Percentiles rank a stretch among this genome's conserved stretches.
Conservation (phyloP, 2,329 filamentous ascomycete genomes). For the Stachybotrys echinatus region DNA sequence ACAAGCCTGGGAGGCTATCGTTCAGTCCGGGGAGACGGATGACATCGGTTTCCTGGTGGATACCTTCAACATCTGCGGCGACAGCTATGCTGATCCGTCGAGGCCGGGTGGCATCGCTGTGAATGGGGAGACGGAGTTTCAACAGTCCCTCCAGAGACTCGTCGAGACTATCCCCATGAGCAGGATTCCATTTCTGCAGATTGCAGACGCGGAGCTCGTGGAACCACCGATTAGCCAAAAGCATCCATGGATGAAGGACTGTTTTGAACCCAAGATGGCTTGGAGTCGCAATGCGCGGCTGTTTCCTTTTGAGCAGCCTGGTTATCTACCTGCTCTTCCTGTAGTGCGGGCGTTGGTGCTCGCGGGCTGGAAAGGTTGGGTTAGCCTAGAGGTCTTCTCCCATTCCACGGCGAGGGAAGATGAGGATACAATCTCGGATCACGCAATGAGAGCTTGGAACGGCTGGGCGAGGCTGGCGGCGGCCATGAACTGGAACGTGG, state of each 20-base stretch:
- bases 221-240: neutral
- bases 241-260: slow-evolving; percentile 6
- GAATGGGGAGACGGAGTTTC: neutral
- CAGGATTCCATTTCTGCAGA: slow-evolving; percentile 12
- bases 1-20: slow-evolving; percentile 9
- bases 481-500: slow-evolving; percentile 8
- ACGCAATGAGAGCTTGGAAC: slow-evolving; percentile 7
- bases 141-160: slow-evolving; percentile 1
- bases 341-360: slow-evolving; percentile 20
- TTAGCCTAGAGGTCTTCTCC: slow-evolving; percentile 15
- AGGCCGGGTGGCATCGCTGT: neutral
- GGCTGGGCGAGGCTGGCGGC: slow-evolving; percentile 10
- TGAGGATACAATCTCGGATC: slow-evolving; percentile 4
- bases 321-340: slow-evolving; percentile 20
- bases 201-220: slow-evolving; percentile 12
- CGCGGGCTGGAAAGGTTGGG: slow-evolving; percentile 8
- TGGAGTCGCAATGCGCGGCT: slow-evolving; percentile 12
- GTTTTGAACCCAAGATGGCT: slow-evolving; percentile 6
- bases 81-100: slow-evolving; percentile 5
- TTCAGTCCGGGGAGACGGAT: neutral
- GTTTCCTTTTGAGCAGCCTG: slow-evolving; percentile 11
- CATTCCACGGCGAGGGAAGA: slow-evolving; percentile 3
- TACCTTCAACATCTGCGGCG: slow-evolving; percentile 19
- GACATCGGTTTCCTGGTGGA: slow-evolving; percentile 17
- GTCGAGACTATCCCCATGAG: neutral